These are phyloP conservation scores for Acrodontium crateriforme DNA, from an alignment of 2,329 filamentous ascomycete species.

Conservation along the genomic window DNA sequence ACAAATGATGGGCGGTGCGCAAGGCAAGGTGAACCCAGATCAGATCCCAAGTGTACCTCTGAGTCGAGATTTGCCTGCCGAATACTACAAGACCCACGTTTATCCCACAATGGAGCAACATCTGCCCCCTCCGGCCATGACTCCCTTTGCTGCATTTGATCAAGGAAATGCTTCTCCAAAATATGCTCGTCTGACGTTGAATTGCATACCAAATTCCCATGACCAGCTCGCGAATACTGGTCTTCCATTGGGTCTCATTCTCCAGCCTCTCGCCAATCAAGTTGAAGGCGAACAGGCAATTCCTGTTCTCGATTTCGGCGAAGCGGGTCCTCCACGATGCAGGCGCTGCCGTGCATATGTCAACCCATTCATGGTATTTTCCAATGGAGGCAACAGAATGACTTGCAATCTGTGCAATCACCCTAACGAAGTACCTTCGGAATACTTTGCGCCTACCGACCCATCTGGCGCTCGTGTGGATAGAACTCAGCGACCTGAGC, in stretches of 20 bases:
- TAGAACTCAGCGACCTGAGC: conserved; percentile 73
- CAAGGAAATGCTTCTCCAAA: conserved; percentile 96
- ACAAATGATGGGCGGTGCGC: conserved; percentile 20
- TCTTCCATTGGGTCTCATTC: conserved; percentile 70
- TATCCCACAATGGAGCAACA: conserved; percentile 95
- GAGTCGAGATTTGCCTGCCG: conserved; percentile 68
- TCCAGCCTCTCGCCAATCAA: conserved; percentile 76
- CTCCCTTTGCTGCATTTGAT: conserved; percentile 86
- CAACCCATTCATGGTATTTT: conserved; percentile 98
- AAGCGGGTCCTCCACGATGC: conserved; percentile 78
- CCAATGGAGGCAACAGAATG: conserved; percentile 85
- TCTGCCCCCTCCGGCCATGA: conserved; percentile 71
- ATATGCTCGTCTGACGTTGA: conserved; percentile 79
- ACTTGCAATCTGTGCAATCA: conserved; percentile 98
- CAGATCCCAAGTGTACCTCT: conserved; percentile 83
- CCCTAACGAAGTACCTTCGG: conserved; percentile 80
- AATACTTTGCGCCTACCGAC: conserved; percentile 88
- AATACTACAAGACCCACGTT: conserved; percentile 72
- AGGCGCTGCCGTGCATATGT: conserved; percentile 90
- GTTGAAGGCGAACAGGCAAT: conserved; percentile 77
- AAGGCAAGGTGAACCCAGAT: conserved; percentile 72
- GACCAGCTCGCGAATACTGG: conserved; percentile 71
- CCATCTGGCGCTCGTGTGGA: conserved; percentile 78
- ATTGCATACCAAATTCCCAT: conserved; percentile 73
- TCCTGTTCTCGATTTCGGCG: conserved; percentile 89